Base-by-base conservation (phyloP, 2,329 filamentous ascomycete genomes). In the Stagonosporopsis cucurbitacearum region DNA sequence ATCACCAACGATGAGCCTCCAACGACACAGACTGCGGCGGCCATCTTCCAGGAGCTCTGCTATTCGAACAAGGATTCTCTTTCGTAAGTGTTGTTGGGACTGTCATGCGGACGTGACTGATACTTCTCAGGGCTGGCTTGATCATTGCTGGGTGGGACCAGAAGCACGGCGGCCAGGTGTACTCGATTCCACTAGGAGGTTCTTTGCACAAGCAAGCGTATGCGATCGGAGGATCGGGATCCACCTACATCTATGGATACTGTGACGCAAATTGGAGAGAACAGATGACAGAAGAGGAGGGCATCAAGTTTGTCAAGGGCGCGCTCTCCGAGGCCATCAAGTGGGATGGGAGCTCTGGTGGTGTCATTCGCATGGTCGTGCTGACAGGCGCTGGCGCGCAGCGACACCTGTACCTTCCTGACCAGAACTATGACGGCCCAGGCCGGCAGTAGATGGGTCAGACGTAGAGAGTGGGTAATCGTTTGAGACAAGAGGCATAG, bases 191-290 rank as follows among this genome's bases (percentile, higher is more conserved):
- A 3, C 84, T 98, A 36, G 95, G 95, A 68, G 95, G 95, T 53
- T 98, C 95, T 46, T 86, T 99, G 68, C 95, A 99, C 87, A 97
- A 98, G 84, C 93, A 97, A 77, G 77, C 93, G 17, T 99, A 97
- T 74, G 87, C 95, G 39, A 99, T 99, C 71, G 93, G 92, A 67
- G 95, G 95, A 41, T 98, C 94, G 19, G 95, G 95, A 37, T 98
- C 94, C 68, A 98, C 95, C 59, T 99, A 99, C 82, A 99, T 99
- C 78, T 99, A 98, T 82, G 95, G 95, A 69, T 98, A 96, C 84
- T 98, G 93, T 75, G 94, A 99, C 75, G 88, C 92, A 54, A 87
- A 99, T 83, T 99, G 95, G 95, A 87, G 84, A 76, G 95, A 98
- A 79, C 87, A 87, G 64, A 98, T 99, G 93, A 91, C 89, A 49